Conservation (phyloP, 257 asterid genomes). For the Solanum peruvianum region DNA sequence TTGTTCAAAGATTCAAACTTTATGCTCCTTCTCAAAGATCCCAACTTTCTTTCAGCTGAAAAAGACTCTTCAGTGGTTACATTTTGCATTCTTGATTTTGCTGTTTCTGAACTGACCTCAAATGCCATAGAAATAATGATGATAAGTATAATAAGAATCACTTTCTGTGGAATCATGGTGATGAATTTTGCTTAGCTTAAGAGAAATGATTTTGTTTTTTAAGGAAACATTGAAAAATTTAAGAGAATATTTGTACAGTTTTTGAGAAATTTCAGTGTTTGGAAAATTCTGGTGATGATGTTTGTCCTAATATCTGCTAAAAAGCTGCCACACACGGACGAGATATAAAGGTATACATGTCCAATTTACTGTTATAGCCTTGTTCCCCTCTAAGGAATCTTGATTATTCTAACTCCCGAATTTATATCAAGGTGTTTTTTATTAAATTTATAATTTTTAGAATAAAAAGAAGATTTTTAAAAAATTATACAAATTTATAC, state of each 20-base stretch:
- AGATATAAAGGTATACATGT: neutral
- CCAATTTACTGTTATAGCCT: conserved; percentile 12
- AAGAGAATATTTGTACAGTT: conserved; percentile 10
- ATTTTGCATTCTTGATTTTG: conserved; percentile 7
- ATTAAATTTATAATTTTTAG: neutral
- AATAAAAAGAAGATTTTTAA: neutral
- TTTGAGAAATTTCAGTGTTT: conserved; percentile 1
- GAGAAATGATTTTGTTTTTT: neutral
- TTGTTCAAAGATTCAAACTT: conserved; percentile 22
- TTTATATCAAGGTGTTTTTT: neutral
- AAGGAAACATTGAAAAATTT: neutral
- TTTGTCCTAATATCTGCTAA: conserved; percentile 12
- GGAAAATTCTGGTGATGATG: neutral
- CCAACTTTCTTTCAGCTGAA: neutral
- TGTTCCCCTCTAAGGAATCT: neutral
- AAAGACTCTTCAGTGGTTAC: neutral
- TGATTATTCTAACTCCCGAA: neutral
- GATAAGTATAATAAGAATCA: neutral
- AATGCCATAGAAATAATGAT: conserved; percentile 7
- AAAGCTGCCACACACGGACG: conserved; percentile 25
- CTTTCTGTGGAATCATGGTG: conserved; percentile 16
- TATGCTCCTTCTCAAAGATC: neutral
- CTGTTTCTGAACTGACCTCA: conserved; percentile 10
- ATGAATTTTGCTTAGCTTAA: neutral
- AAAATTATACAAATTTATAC: neutral